Evolutionary conservation across 1,139 yeast genomes (phyloP), one percentile per base, ranked within the genome.

Genomic region (Sugiyamaella xylanicola): DNA sequence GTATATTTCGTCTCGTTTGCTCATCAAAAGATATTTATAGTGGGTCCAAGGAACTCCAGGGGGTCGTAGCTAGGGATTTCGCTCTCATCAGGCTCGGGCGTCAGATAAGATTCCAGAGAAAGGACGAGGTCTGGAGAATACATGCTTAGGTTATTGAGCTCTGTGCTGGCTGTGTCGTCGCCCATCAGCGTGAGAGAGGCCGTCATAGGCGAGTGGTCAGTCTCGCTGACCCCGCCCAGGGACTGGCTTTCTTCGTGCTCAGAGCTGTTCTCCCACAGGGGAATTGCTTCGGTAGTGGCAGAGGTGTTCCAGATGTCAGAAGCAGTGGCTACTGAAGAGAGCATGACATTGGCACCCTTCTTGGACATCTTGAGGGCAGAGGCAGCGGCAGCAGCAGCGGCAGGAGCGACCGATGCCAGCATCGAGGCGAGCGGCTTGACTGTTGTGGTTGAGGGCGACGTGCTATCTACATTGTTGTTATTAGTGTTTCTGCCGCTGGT

Each of bases 1-100:
- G 35, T 29, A 21, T 20, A 39, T 47, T 44, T 45, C 44, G 32
- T 32, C 29, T 37, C 49, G 16, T 46, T 47, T 41, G 29, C 35
- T 41, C 48, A 54, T 56, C 55, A 63, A 51, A 63, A 64, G 17
- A 61, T 59, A 50, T 63, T 63, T 20, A 56, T 53, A 13, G 62
- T 43, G n/a, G 66, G 65, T 2, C 64, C 65, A 17, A 66, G 58
- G 49, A 65, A 64, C 35, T 65, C 68, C 51, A 66, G 53, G 20
- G 66, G 65, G 32, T 65, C 65, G 39, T 61, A 56, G 13, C 54
- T 57, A n/a, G 56, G 55, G 19, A 48, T 32, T 41, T 54, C 52
- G 17, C 51, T 44, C 25, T 61, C 63, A 40, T 62, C 64, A 16
- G 65, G 60, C 49, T 63, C 65, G 9, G 67, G 67, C 15, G 67